Percentiles rank a stretch among this genome's conserved stretches.
Evolutionary conservation across 768 basidiomycete genomes (phyloP).

Genomic region (Suillus cothurnatus): DNA sequence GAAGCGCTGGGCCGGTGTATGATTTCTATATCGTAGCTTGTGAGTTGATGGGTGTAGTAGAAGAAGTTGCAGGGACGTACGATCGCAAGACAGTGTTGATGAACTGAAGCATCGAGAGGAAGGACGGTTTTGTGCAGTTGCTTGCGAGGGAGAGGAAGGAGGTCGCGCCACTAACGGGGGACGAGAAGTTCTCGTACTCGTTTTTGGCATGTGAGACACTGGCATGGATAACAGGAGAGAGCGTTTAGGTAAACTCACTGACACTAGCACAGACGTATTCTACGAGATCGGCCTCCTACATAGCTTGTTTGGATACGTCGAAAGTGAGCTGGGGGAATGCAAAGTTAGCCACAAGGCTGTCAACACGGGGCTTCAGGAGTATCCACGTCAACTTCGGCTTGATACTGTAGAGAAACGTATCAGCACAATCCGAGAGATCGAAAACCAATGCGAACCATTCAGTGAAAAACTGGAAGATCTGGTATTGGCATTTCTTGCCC

Average conservation of each 20-base stretch:
- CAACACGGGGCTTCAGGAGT: constrained; percentile 82
- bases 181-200: constrained; percentile 78
- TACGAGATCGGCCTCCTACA: constrained; percentile 82
- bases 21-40: constrained; percentile 35
- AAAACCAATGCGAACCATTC: constrained; percentile 65
- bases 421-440: constrained; percentile 6
- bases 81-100: constrained; percentile 74
- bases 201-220: constrained; percentile 45
- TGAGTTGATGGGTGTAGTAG: neutral
- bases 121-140: constrained; percentile 80
- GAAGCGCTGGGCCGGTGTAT: constrained; percentile 67
- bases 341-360: constrained; percentile 75
- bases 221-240: neutral
- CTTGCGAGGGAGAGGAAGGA: constrained; percentile 75
- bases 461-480: constrained; percentile 83
- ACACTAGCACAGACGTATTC: constrained; percentile 79
- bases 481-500: constrained; percentile 81
- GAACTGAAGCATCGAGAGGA: constrained; percentile 77
- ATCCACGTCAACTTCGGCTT: constrained; percentile 94
- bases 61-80: constrained; percentile 39
- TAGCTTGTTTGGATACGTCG: constrained; percentile 60
- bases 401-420: constrained; percentile 51
- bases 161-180: constrained; percentile 77
- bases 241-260: constrained; percentile 45
- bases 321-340: constrained; percentile 89